These are phyloP conservation scores for Penicillium egyptiacum DNA, from an alignment of 495 filamentous ascomycete species.

Conservation along the genomic window DNA sequence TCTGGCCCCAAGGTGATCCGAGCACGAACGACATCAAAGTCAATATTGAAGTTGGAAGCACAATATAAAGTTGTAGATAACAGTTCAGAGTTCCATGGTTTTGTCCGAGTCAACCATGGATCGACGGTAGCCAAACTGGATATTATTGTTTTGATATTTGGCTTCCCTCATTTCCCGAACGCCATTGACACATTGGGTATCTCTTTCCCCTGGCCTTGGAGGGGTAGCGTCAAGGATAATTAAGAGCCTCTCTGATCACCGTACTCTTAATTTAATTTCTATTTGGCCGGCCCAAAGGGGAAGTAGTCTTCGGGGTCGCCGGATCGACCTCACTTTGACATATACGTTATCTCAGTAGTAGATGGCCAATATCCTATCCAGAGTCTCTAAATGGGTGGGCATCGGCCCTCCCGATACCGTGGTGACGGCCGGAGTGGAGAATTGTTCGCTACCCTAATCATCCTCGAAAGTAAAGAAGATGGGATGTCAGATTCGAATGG, in stretches of 20 bases:
- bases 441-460: constrained; percentile 18
- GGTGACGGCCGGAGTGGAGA: constrained; percentile 19
- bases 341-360: constrained; percentile 1
- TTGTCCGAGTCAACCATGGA: background rate
- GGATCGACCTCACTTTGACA: background rate
- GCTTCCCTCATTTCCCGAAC: background rate
- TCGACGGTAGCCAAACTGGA: background rate
- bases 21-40: background rate
- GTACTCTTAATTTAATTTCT: background rate
- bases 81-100: background rate
- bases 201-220: background rate
- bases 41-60: background rate
- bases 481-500: constrained; percentile 1
- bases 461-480: constrained; percentile 7
- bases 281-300: constrained; percentile 12
- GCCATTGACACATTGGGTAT: background rate
- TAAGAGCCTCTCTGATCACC: constrained; percentile 1
- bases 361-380: background rate
- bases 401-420: constrained; percentile 16
- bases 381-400: background rate
- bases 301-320: constrained; percentile 15
- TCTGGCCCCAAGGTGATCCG: constrained; percentile 3
- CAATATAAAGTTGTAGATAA: background rate
- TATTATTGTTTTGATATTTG: background rate
- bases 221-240: background rate